A percentile compares a stretch with the other conserved stretches of the same genome.
phyloP scores from a whole-genome alignment of 2,329 filamentous ascomycete species.

The Knoxdaviesia capensis region DNA sequence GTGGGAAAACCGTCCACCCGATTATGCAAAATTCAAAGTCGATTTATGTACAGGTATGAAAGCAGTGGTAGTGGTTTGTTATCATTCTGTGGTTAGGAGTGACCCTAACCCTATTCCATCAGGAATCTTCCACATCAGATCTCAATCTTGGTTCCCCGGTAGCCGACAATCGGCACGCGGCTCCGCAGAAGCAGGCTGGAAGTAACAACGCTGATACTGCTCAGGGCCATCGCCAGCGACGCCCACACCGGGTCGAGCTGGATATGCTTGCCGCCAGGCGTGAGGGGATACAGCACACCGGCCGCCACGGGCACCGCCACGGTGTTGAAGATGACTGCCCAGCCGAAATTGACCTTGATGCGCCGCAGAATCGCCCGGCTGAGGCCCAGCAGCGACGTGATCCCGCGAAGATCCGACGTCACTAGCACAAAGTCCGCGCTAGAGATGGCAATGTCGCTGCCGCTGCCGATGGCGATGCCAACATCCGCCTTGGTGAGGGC shows the following conservation, averaged over 20 bases:
- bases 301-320: conserved; percentile 63
- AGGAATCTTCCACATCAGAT: no score
- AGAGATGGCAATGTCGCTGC: conserved; percentile 66
- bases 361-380: conserved; percentile 53
- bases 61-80: no score
- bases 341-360: conserved; percentile 69
- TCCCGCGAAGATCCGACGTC: conserved; percentile 44
- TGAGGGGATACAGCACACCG: conserved; percentile 49
- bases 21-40: no score
- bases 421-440: conserved; percentile 69
- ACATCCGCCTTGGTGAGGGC: conserved; percentile 66
- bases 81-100: no score
- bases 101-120: no score
- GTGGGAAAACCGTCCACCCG: no score
- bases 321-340: conserved; percentile 70
- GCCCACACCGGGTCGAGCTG: conserved; percentile 68
- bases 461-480: conserved; percentile 65
- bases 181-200: conserved; percentile 57
- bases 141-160: conserved; percentile 14
- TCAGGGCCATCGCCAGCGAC: conserved; percentile 77
- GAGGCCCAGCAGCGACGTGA: conserved; percentile 55
- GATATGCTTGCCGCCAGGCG: conserved; percentile 30
- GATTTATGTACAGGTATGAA: no score
- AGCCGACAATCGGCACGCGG: conserved; percentile 21
- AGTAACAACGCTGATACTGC: conserved; percentile 71